These are phyloP conservation scores for Hirsutella thompsonii DNA, from an alignment of 2,329 filamentous ascomycete species.

Conservation along the genomic window DNA sequence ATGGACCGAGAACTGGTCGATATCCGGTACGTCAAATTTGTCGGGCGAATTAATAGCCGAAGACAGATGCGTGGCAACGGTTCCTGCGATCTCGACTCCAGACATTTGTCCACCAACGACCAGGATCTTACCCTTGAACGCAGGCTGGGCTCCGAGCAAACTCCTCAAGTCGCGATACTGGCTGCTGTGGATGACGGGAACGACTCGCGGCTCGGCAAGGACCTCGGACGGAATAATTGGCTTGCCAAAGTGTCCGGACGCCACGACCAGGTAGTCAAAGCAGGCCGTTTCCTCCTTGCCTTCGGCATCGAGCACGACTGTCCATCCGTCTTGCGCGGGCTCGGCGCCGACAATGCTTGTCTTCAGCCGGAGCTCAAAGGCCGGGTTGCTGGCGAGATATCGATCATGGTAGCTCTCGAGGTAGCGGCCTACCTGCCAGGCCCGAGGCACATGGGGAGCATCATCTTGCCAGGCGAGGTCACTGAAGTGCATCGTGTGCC, in stretches of 20 bases:
- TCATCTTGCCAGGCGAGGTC: conserved; percentile 57
- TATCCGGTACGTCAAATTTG: conserved; percentile 22
- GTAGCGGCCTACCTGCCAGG: conserved; percentile 66
- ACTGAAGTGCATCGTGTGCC: conserved; percentile 60
- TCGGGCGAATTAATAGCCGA: conserved; percentile 42
- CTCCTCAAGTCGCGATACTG: conserved; percentile 42
- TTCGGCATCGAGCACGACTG: conserved; percentile 21
- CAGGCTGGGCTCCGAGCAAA: conserved; percentile 27
- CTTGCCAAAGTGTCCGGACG: conserved; percentile 64
- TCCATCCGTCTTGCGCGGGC: conserved; percentile 26
- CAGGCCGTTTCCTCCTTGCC: conserved; percentile 26
- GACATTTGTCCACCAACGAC: conserved; percentile 76
- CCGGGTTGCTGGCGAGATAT: conserved; percentile 8
- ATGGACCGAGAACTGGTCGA: conserved; percentile 44
- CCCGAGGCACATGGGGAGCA: conserved; percentile 55
- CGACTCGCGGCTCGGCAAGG: conserved; percentile 17
- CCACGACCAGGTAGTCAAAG: conserved; percentile 62
- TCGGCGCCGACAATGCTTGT: conserved; percentile 30
- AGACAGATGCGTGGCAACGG: conserved; percentile 59
- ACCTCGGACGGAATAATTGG: conserved; percentile 35
- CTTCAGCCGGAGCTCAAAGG: conserved; percentile 34
- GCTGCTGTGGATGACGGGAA: conserved; percentile 56
- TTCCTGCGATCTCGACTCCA: conserved; percentile 62
- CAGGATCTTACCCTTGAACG: conserved; percentile 46
- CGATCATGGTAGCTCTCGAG: conserved; percentile 38